A percentile compares a stretch with the other conserved stretches of the same genome.
Evolutionary conservation across 352 stramenopile genomes (phyloP).

Genomic region (Phytopythium kandeliae): DNA sequence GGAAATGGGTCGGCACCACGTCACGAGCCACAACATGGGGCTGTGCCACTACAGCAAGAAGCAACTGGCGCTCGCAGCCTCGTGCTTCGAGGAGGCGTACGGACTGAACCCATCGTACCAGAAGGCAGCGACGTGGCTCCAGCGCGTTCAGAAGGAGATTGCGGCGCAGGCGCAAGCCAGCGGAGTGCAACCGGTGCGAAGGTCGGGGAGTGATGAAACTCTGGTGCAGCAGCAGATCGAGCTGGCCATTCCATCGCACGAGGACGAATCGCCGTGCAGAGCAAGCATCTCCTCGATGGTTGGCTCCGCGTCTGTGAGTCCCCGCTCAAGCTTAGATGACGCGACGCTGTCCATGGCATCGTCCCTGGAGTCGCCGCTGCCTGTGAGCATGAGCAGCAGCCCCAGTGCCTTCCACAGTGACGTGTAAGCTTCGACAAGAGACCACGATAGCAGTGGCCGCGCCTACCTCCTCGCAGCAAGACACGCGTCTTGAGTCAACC

Average conservation of each 20-base stretch:
- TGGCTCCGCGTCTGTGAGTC: neutral
- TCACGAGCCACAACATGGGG: conserved; percentile 95
- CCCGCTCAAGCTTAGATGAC: neutral
- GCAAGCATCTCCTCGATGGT: conserved; percentile 1
- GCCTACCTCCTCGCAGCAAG: too few species aligned
- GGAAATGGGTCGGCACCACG: conserved; percentile 92
- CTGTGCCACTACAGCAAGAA: conserved; percentile 92
- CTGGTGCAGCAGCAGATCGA: conserved; percentile 46
- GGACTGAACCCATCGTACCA: conserved; percentile 64
- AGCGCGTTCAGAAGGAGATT: conserved; percentile 61
- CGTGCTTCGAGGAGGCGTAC: conserved; percentile 71
- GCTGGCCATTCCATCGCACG: conserved; percentile 41
- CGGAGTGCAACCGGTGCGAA: conserved; percentile 6
- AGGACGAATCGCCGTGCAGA: conserved; percentile 32
- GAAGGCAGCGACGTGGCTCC: conserved; percentile 78
- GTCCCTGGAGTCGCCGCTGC: neutral
- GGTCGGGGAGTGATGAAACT: conserved; percentile 13
- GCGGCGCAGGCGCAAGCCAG: conserved; percentile 8
- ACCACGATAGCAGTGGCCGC: neutral
- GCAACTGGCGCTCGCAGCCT: conserved; percentile 48
- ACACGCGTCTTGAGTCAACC: neutral
- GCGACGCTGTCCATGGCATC: neutral
- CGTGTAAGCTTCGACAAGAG: neutral
- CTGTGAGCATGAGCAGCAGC: neutral
- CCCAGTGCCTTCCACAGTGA: neutral